Base-by-base conservation (phyloP, 371 early-diverging fungal species). In the Mucor irregularis region DNA sequence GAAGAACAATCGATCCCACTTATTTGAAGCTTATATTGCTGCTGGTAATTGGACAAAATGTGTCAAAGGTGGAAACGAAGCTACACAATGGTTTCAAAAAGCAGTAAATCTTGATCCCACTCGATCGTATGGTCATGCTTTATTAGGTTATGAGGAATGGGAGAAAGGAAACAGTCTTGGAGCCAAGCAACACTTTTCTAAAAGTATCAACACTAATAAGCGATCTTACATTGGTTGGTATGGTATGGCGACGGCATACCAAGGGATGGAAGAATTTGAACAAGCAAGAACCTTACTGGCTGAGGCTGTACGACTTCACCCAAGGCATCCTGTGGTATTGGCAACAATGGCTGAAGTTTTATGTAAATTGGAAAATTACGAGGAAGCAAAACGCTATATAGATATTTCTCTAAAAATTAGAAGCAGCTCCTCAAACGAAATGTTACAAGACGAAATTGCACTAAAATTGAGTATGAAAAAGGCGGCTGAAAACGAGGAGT, bases 31-130 rank as follows among this genome's bases (percentile, higher is more conserved):
- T 0, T 74, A 65, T 43, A 68, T 77, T 42, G 74, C 66, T 4
- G 74, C 72, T 4, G 78, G 74, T 5, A 77, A 77, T 22, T 74
- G 74, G 78, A 49, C 64, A 7, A 77, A 74, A 21, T 58, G 56
- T 26, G 62, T 55, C 2, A 55, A 51, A 16, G 56, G 59, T 1
- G 62, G 62, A 6, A 71, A 64, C 14, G 70, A 74, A 42, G 69
- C 78, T 3, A 43, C 44, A 8, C 49, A 68, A 24, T 74, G 72
- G 74, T 77, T 71, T 26, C 60, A 69, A 55, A 71, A 74, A 29
- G 74, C 78, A 4, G 66, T 65, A 0, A 58, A 70, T 1, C 6
- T 54, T 3, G 61, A 71, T 34, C 70, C 78, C 2, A 40, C 55
- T 5, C 58, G 64, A 9, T 64, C 52, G 0, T 77, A 77, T 58